phyloP scores from a whole-genome alignment of 768 basidiomycete species.

The Termitomyces sp. region DNA sequence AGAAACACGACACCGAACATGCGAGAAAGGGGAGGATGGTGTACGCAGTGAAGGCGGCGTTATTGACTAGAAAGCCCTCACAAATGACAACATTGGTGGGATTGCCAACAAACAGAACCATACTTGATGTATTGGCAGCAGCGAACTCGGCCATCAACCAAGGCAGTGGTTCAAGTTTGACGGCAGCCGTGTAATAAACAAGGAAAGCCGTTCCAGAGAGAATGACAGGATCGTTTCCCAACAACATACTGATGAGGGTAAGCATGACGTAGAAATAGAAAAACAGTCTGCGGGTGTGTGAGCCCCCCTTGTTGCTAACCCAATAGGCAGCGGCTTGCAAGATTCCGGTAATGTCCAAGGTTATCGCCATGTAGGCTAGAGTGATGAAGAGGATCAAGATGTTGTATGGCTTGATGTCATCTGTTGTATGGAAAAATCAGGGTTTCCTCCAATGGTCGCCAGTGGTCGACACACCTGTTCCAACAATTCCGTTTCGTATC shows the following conservation, averaged over 20 bases:
- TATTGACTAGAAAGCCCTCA: conserved; percentile 78
- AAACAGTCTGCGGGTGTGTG: conserved; percentile 69
- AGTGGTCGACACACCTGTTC: conserved; percentile 22
- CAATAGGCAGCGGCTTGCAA: conserved; percentile 86
- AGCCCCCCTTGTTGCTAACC: conserved; percentile 79
- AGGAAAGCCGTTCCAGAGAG: conserved; percentile 90
- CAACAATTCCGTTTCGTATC: conserved; percentile 75
- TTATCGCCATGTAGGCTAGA: conserved; percentile 90
- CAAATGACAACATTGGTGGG: conserved; percentile 95
- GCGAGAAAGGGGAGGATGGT: conserved; percentile 79
- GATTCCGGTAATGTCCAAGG: conserved; percentile 86
- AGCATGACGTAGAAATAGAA: conserved; percentile 84
- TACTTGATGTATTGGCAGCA: conserved; percentile 74
- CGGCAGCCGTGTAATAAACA: conserved; percentile 78
- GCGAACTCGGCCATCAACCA: conserved; percentile 79
- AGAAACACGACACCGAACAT: conserved; percentile 55
- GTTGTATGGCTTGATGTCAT: conserved; percentile 84
- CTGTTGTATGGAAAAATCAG: conserved; percentile 20
- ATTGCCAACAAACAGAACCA: conserved; percentile 81
- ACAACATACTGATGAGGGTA: conserved; percentile 65
- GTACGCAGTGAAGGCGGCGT: conserved; percentile 78
- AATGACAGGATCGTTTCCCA: conserved; percentile 94
- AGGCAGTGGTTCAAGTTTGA: conserved; percentile 48
- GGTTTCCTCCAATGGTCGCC: conserved; percentile 4
- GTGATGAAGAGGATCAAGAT: conserved; percentile 93